Conservation (phyloP, 495 filamentous ascomycete genomes). For the Acidiella bohemica region DNA sequence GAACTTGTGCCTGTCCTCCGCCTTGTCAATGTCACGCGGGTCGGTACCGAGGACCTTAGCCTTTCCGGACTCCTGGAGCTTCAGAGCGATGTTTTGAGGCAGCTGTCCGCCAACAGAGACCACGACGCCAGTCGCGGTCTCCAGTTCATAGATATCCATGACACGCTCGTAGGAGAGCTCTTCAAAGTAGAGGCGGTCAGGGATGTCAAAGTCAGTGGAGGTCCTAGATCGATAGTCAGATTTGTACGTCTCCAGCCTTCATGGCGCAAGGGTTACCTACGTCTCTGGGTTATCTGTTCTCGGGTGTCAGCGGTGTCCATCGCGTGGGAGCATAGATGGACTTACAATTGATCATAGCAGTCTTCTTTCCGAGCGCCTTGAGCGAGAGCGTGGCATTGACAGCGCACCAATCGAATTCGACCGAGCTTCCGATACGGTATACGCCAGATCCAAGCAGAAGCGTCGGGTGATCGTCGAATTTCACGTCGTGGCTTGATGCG, state of each 20-base stretch:
- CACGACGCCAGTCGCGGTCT: conserved; percentile 74
- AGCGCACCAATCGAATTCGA: conserved; percentile 98
- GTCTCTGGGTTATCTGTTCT: too few relatives aligned
- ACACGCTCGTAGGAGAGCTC: conserved; percentile 94
- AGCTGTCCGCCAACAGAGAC: conserved; percentile 93
- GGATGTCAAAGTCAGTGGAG: conserved; percentile 79
- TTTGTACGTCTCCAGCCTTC: too few relatives aligned
- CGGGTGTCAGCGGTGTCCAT: too few relatives aligned
- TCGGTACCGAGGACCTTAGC: conserved; percentile 86
- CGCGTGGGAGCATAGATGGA: too few relatives aligned
- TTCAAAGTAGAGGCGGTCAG: conserved; percentile 95
- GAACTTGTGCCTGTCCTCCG: conserved; percentile 96
- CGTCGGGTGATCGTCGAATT: conserved; percentile 85
- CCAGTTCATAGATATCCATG: conserved; percentile 97
- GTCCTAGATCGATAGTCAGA: too few relatives aligned
- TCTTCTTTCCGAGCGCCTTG: conserved; percentile 85
- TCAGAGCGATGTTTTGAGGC: conserved; percentile 91
- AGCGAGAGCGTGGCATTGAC: conserved; percentile 84
- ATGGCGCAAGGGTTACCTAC: too few relatives aligned
- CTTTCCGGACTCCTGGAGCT: conserved; percentile 78
- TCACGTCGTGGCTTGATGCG: conserved; percentile 85
- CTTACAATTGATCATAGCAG: conserved; percentile 92
- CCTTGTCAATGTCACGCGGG: conserved; percentile 88
- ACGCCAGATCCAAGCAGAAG: conserved; percentile 87
- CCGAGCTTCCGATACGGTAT: conserved; percentile 91